Conservation (phyloP, 768 basidiomycete species). For the Naematelia aurantialba region DNA sequence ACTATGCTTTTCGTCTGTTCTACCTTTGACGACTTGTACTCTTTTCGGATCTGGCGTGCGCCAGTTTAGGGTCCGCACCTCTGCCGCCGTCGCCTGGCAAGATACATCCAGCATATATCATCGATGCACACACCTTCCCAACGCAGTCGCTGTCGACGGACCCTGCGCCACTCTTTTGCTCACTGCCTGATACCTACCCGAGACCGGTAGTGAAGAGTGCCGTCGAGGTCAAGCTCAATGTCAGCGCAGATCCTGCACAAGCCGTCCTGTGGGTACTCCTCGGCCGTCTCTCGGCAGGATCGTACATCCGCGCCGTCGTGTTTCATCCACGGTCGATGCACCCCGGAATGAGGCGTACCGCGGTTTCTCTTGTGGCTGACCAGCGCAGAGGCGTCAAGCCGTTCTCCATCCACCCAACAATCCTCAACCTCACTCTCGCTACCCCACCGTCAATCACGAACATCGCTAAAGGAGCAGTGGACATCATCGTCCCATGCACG, state of each 20-base stretch:
- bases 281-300: too few species aligned
- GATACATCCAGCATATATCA: slow-evolving; percentile 35
- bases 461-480: slow-evolving; percentile 32
- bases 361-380: not conserved
- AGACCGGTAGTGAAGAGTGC: slow-evolving; percentile 24
- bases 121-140: slow-evolving; percentile 37
- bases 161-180: slow-evolving; percentile 16
- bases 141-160: slow-evolving; percentile 5
- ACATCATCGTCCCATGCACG: slow-evolving; percentile 38
- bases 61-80: slow-evolving; percentile 40
- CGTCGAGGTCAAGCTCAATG: slow-evolving; percentile 34
- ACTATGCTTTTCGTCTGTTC: not conserved
- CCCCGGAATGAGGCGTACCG: too few species aligned
- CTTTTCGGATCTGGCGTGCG: not conserved
- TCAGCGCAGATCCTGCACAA: slow-evolving; percentile 19
- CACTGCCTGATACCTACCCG: slow-evolving; percentile 13
- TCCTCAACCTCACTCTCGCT: slow-evolving; percentile 31
- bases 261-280: slow-evolving; percentile 20
- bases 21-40: not conserved
- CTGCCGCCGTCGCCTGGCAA: slow-evolving; percentile 29
- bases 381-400: slow-evolving; percentile 22
- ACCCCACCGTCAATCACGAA: slow-evolving; percentile 32
- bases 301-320: too few species aligned
- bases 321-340: too few species aligned
- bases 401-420: slow-evolving; percentile 41